A percentile compares a stretch with the other conserved stretches of the same genome.
phyloP scores from a whole-genome alignment of 805 yeast species.

The Wickerhamiella musiphila region DNA sequence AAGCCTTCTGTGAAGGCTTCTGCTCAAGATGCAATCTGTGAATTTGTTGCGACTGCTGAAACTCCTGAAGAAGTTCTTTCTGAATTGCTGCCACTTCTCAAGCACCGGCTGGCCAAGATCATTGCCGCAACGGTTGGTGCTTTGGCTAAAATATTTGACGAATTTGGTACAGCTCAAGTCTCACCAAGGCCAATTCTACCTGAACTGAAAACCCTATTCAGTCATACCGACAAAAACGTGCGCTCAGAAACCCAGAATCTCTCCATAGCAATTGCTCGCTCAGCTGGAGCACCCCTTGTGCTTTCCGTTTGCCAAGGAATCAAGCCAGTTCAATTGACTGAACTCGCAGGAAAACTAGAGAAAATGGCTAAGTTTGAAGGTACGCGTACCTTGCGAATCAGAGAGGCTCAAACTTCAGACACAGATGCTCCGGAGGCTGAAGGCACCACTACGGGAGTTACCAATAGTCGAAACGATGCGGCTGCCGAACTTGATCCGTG shows the following conservation, averaged over 20 bases:
- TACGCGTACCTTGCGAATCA: slow-evolving; percentile 2
- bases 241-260: slow-evolving; percentile 60
- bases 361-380: slow-evolving; percentile 23
- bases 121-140: slow-evolving; percentile 51
- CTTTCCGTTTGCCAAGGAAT: slow-evolving; percentile 38
- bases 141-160: slow-evolving; percentile 33
- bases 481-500: slow-evolving; percentile 40
- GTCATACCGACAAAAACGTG: slow-evolving; percentile 75
- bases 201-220: slow-evolving; percentile 48
- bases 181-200: slow-evolving; percentile 42
- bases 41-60: slow-evolving; percentile 47
- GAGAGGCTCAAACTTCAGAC: not conserved
- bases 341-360: slow-evolving; percentile 51
- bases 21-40: slow-evolving; percentile 42
- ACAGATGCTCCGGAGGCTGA: slow-evolving; percentile 6
- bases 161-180: slow-evolving; percentile 47
- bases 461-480: slow-evolving; percentile 19
- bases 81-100: slow-evolving; percentile 41
- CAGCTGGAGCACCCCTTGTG: slow-evolving; percentile 36
- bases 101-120: slow-evolving; percentile 53
- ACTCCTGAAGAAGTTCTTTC: slow-evolving; percentile 40
- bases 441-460: slow-evolving; percentile 7
- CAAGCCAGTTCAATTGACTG: slow-evolving; percentile 86
- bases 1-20: slow-evolving; percentile 58
- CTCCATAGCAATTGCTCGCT: slow-evolving; percentile 54